Percentiles rank a stretch among this genome's conserved stretches.
These are phyloP conservation scores for Coemansia sp. DNA, from an alignment of 192 early-diverging fungal genomes.

Conservation along the genomic window DNA sequence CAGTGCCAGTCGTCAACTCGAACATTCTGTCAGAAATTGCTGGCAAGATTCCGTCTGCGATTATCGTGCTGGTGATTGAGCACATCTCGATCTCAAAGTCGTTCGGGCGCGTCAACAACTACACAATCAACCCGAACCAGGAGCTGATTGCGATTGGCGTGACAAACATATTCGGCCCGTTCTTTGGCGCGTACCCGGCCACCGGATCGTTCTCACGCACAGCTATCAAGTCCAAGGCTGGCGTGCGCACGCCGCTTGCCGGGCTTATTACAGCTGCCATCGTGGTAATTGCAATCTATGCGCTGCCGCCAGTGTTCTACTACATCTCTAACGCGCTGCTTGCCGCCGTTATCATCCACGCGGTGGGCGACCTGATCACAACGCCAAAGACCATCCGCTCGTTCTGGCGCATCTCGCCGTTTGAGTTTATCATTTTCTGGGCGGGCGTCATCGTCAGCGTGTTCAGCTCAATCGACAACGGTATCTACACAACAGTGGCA, in stretches of 20 bases:
- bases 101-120: slow-evolving; percentile 83
- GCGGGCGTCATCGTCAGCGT: slow-evolving; percentile 57
- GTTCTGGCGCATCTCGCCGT: slow-evolving; percentile 66
- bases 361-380: slow-evolving; percentile 78
- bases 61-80: slow-evolving; percentile 82
- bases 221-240: slow-evolving; percentile 88
- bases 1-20: slow-evolving; percentile 57
- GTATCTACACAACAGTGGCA: slow-evolving; percentile 76
- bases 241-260: slow-evolving; percentile 78
- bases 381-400: slow-evolving; percentile 60
- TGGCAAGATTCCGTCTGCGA: slow-evolving; percentile 62
- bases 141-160: slow-evolving; percentile 87
- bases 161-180: slow-evolving; percentile 83
- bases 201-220: slow-evolving; percentile 95
- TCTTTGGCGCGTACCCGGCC: slow-evolving; percentile 84
- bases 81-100: slow-evolving; percentile 88
- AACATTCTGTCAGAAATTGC: slow-evolving; percentile 56
- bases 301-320: slow-evolving; percentile 81
- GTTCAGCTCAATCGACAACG: slow-evolving; percentile 67
- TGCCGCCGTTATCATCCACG: slow-evolving; percentile 82
- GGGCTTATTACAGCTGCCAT: slow-evolving; percentile 75
- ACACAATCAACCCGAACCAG: slow-evolving; percentile 82
- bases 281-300: slow-evolving; percentile 80
- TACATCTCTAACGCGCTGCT: slow-evolving; percentile 82
- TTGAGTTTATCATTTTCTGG: slow-evolving; percentile 51